These are phyloP conservation scores for Chaetomium sp. DNA, from an alignment of 2,329 filamentous ascomycete genomes.

Conservation along the genomic window DNA sequence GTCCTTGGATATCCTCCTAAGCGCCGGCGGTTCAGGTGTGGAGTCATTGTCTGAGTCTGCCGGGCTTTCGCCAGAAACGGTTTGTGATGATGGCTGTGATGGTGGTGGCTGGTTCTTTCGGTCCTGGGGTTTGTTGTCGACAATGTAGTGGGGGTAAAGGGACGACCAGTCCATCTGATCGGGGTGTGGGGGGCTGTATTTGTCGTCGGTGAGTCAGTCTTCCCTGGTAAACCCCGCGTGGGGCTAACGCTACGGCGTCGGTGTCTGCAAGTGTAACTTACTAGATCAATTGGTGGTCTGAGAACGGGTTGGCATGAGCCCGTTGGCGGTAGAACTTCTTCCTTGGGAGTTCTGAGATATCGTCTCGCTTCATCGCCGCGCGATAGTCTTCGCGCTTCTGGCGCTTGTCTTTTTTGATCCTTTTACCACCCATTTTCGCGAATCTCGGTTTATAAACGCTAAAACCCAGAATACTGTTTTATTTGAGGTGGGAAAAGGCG, in stretches of 20 bases:
- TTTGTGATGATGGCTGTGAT: constrained; percentile 13
- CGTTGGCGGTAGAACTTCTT: constrained; percentile 97
- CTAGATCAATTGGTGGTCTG: constrained; percentile 87
- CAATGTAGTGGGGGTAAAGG: constrained; percentile 70
- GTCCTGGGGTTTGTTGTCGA: constrained; percentile 24
- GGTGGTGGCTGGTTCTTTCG: not conserved
- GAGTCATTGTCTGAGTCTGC: constrained; percentile 12
- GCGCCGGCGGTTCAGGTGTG: constrained; percentile 10
- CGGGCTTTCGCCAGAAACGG: constrained; percentile 16
- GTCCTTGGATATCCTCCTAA: constrained; percentile 50
- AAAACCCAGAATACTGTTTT: too few relatives aligned
- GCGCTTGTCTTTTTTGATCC: constrained; percentile 44
- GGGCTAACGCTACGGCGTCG: not conserved
- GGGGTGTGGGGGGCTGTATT: constrained; percentile 65
- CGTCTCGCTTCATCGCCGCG: constrained; percentile 45
- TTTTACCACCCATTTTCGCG: constrained; percentile 34
- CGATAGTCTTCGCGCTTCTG: constrained; percentile 63
- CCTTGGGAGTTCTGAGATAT: constrained; percentile 62
- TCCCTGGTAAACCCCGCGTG: not conserved
- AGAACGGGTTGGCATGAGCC: constrained; percentile 97
- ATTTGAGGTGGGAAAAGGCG: not conserved
- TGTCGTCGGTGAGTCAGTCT: not conserved
- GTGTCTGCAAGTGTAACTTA: constrained; percentile 14
- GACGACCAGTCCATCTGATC: constrained; percentile 85
- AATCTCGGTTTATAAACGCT: not conserved